A percentile compares a stretch with the other conserved stretches of the same genome.
phyloP scores from a whole-genome alignment of 2,329 filamentous ascomycete genomes.

The Pseudocercospora cruenta region DNA sequence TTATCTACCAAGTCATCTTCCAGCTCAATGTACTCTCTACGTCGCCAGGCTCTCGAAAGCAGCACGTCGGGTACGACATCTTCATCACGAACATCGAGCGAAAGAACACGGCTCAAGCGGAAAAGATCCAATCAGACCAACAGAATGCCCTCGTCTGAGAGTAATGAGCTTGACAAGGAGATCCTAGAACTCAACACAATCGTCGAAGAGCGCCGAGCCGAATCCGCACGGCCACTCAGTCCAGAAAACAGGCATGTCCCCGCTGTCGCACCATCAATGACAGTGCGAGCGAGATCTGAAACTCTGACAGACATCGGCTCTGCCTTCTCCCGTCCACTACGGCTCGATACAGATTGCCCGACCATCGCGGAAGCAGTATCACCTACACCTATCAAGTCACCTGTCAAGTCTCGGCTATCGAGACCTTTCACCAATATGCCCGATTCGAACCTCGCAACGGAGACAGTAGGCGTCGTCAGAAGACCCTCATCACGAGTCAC shows the following conservation, averaged over 20 bases:
- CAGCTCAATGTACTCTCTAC: slow-evolving; percentile 40
- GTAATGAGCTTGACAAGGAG: slow-evolving; percentile 46
- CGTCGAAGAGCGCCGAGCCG: slow-evolving; percentile 51
- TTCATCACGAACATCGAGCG: slow-evolving; percentile 28
- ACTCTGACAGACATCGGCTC: slow-evolving; percentile 55
- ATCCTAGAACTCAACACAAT: slow-evolving; percentile 55
- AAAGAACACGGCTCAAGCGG: slow-evolving; percentile 42
- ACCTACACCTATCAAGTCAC: slow-evolving; percentile 19
- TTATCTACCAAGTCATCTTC: slow-evolving; percentile 31
- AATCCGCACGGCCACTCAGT: slow-evolving; percentile 33
- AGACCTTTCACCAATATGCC: slow-evolving; percentile 29
- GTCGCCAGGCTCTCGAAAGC: slow-evolving; percentile 39
- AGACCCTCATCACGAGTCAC: slow-evolving; percentile 30
- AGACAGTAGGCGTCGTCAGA: slow-evolving; percentile 15
- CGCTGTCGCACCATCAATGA: slow-evolving; percentile 51
- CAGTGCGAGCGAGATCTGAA: slow-evolving; percentile 51
- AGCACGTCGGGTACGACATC: slow-evolving; percentile 17
- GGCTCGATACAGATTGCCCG: slow-evolving; percentile 15
- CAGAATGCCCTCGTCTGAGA: slow-evolving; percentile 18
- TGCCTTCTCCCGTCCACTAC: slow-evolving; percentile 47
- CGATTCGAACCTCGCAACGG: slow-evolving; percentile 17
- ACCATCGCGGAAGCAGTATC: slow-evolving; percentile 7
- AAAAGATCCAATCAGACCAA: slow-evolving; percentile 37
- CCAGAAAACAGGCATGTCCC: slow-evolving; percentile 45
- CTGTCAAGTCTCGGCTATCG: slow-evolving; percentile 27